Evolutionary conservation across 2,329 filamentous ascomycete species (phyloP), one percentile per base, ranked within the genome.

Genomic region (Nemania bipapillata): DNA sequence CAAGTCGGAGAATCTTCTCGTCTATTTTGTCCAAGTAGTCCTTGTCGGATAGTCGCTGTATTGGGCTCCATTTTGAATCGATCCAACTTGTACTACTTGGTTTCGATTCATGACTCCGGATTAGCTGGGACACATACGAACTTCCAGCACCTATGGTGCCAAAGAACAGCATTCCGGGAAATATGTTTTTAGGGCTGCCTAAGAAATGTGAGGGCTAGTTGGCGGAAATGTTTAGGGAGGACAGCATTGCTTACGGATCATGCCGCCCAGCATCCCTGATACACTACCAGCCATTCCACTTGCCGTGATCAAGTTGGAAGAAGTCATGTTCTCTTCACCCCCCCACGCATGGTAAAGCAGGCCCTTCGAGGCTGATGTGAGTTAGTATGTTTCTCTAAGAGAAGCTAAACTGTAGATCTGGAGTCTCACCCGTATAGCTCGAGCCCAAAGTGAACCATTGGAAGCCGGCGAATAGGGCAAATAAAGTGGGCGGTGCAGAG

Each of bases 361-460:
- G 20, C 79, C 78, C 72, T 85, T 82, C 2, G 86, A 83, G 22
- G 84, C 87, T 89, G 35, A 15, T 55, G 50, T 12, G 12, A 40
- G 11, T 63, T 76, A 70, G 65, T 55, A 26, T 11, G 22, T 49
- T 20, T 15, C 24, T 32, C 12, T 17, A 28, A 24, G 24, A 40
- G 55, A 63, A 37, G 54, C 28, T 12, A 17, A 37, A 58, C 28
- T 12, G 20, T 11, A 53, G 28, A 55, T 17, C 6, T 9, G 12
- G 24, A 50, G 17, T 49, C 87, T 76, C 83, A 90, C 91, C 90
- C 85, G 90, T 95, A 78, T 90, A 97, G 17, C 88, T 91, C 54
- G 87, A 88, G 40, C 93, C 93, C 45, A 96, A 85, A 49, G 88
- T 86, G 79, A 93, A 93, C 88, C 92, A 97, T 81, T 97, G 93